Conservation (phyloP, 805 yeast genomes). For the Kazachstania martiniae region DNA sequence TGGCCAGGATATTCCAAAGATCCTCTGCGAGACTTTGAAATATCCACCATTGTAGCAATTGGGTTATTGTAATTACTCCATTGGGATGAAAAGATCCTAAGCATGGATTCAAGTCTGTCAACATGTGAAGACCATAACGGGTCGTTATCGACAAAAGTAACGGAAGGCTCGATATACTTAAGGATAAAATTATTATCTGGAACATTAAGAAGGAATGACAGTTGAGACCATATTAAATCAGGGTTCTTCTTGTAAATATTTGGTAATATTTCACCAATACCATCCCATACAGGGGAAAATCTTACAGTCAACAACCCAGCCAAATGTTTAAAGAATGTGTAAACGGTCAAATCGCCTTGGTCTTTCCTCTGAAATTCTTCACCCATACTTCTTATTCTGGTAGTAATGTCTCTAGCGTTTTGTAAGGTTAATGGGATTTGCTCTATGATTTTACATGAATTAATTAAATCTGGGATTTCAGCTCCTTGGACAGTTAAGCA, state of each 20-base stretch:
- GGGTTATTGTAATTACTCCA: conserved; percentile 28
- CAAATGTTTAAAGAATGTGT: conserved; percentile 33
- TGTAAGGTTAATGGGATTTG: conserved; percentile 59
- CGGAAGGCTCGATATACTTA: conserved; percentile 11
- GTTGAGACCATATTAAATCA: conserved; percentile 44
- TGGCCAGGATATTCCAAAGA: conserved; percentile 32
- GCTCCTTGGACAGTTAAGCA: conserved; percentile 12
- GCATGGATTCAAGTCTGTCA: conserved; percentile 34
- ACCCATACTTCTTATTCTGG: conserved; percentile 54
- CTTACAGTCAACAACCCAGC: conserved; percentile 65
- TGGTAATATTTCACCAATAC: conserved; percentile 52
- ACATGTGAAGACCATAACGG: conserved; percentile 36
- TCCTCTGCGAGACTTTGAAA: conserved; percentile 30
- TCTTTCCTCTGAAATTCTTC: conserved; percentile 30
- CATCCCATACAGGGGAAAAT: conserved; percentile 82
- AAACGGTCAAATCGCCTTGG: conserved; percentile 9
- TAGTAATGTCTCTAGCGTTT: conserved; percentile 62
- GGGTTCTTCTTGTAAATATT: conserved; percentile 33
- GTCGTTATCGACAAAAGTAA: conserved; percentile 5
- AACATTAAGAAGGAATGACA: conserved; percentile 28
- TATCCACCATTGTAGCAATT: conserved; percentile 30
- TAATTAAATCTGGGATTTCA: conserved; percentile 33
- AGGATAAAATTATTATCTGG: conserved; percentile 12
- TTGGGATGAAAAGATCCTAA: conserved; percentile 20
- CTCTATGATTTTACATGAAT: conserved; percentile 51